Evolutionary conservation across 805 yeast species (phyloP), one percentile per base, ranked within the genome.

Genomic region (Brettanomyces nanus): DNA sequence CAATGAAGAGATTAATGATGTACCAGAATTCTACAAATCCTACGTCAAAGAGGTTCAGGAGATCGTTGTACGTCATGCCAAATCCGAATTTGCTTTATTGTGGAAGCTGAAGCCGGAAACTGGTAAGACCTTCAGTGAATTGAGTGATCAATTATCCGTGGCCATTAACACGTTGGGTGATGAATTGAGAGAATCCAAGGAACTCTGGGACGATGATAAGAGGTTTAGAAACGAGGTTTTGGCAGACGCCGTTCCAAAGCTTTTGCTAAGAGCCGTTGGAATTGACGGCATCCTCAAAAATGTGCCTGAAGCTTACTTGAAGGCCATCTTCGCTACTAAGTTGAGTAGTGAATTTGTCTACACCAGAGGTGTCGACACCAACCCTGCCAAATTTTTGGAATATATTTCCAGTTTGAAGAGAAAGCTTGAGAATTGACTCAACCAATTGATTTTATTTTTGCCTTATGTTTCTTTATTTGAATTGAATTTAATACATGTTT

Each of bases 241-340:
- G 48, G 53, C 69, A 19, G 82, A 80, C 48, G 83, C 95, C 4
- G 75, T 90, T 43, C 97, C 98, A 36, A 65, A 71, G 33, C 63
- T 82, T 46, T 73, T 90, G 48, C 67, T 82, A 37, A 59, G 73
- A 29, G 71, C 76, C 52, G 68, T 79, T 31, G 85, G 86, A 6
- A 73, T 85, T 40, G 81, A 78, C 7, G 63, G 65, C 40, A 77
- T 90, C 29, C 66, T 90, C 49, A 52, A 64, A 32, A 76, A 92
- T 52, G 92, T 90, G 28, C 98, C 98, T 15, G 84, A 73, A 41
- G 73, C 94, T 37, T 92, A 90, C 59, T 68, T 90, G 57, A 80
- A 77, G 54, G 95, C 96, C 3, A 75, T 90, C 49, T 84, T 90
- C 54, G 94, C 95, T 32, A 81, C 92, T 26, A 80, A 77, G 54